phyloP scores from a whole-genome alignment of 192 early-diverging fungal species.

The Backusella morwellensis region DNA sequence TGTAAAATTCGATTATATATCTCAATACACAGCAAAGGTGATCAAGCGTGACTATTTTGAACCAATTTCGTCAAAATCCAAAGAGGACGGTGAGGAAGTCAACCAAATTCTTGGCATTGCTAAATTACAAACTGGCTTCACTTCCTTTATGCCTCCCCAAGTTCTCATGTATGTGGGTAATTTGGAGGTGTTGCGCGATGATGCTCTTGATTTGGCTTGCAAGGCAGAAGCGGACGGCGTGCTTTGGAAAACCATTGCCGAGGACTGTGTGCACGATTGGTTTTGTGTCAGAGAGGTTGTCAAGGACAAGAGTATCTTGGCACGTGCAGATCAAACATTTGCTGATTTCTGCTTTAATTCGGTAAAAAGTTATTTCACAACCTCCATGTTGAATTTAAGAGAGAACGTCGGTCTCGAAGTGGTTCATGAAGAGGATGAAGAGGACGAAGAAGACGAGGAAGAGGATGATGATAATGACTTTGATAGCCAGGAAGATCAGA shows the following conservation, averaged over 20 bases:
- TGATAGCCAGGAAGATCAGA: neutral
- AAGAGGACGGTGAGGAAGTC: neutral
- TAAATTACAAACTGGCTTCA: conserved; percentile 35
- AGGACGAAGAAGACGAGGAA: conserved; percentile 5
- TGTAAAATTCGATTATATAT: conserved; percentile 34
- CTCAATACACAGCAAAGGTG: conserved; percentile 39
- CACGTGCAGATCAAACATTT: conserved; percentile 30
- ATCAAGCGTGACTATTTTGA: conserved; percentile 39
- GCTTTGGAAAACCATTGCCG: conserved; percentile 26
- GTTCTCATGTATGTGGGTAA: conserved; percentile 35
- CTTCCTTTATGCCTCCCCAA: conserved; percentile 25
- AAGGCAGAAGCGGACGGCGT: conserved; percentile 36
- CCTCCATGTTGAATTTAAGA: neutral
- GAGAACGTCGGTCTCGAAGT: conserved; percentile 2
- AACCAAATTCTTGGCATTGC: conserved; percentile 32
- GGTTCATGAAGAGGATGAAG: conserved; percentile 23
- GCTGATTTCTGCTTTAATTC: conserved; percentile 26
- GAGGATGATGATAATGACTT: conserved; percentile 16
- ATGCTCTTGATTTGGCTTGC: conserved; percentile 28
- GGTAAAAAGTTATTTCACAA: conserved; percentile 1
- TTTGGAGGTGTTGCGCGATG: conserved; percentile 36
- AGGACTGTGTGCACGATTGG: conserved; percentile 41
- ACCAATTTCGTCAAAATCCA: neutral
- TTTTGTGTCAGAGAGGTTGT: conserved; percentile 42
- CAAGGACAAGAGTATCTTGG: conserved; percentile 29